Conservation (phyloP, 1,139 yeast species). For the Suhomyces choctaworum region DNA sequence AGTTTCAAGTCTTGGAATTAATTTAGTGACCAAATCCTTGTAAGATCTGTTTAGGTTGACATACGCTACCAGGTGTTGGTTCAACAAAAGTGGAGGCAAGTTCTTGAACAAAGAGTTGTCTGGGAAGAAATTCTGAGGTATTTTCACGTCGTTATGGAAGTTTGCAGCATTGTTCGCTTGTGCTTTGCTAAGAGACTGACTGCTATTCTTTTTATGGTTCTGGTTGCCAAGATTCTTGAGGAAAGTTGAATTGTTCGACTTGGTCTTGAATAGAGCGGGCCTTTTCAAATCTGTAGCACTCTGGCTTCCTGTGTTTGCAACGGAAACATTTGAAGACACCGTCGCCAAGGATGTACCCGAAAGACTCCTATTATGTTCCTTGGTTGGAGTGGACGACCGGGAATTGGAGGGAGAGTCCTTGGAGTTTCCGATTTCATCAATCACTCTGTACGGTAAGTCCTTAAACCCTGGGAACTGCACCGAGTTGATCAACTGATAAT, state of each 20-base stretch:
- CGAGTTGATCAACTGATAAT: constrained; percentile 59
- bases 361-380: constrained; percentile 13
- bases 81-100: constrained; percentile 37
- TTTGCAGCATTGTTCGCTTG: constrained; percentile 2
- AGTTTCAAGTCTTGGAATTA: constrained; percentile 42
- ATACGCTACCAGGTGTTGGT: constrained; percentile 37
- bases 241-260: constrained; percentile 28
- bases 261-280: constrained; percentile 37
- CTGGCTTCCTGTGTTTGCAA: constrained; percentile 1
- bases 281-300: constrained; percentile 18
- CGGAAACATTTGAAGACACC: constrained; percentile 3
- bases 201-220: constrained; percentile 1
- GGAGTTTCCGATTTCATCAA: constrained; percentile 11
- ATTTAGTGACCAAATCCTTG: constrained; percentile 34
- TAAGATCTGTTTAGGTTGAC: constrained; percentile 30
- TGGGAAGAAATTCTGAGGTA: constrained; percentile 50
- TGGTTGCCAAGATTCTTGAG: constrained; percentile 14
- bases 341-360: constrained; percentile 4
- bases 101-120: constrained; percentile 36
- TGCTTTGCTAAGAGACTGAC: background rate
- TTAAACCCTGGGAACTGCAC: constrained; percentile 56
- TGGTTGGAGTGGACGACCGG: constrained; percentile 15
- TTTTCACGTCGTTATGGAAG: constrained; percentile 29
- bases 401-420: constrained; percentile 9
- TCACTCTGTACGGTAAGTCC: constrained; percentile 31